Evolutionary conservation across 23 red algal species (phyloP).

Genomic region (Cyanidium caldarium): DNA sequence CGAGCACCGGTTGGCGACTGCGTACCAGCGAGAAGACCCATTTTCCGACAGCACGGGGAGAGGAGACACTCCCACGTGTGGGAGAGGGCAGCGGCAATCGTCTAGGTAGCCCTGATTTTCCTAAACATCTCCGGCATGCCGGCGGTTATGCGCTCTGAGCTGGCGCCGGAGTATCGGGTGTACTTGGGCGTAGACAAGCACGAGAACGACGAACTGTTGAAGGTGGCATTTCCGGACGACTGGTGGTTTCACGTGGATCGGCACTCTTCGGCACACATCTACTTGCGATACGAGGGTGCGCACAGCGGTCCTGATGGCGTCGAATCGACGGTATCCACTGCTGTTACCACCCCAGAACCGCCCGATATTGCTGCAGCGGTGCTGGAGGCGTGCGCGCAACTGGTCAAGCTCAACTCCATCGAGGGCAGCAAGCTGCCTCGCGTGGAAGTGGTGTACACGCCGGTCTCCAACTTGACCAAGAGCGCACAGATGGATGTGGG

Average conservation of each 20-base stretch:
- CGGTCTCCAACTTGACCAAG: not conserved
- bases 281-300: not conserved
- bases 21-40: no score
- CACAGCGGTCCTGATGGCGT: no score
- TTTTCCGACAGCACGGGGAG: no score
- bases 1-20: no score
- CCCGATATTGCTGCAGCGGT: not conserved
- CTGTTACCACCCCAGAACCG: not conserved
- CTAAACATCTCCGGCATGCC: no score
- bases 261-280: conserved; percentile 4
- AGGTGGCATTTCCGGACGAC: not conserved
- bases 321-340: no score
- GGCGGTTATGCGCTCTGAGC: not conserved
- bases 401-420: conserved; percentile 1
- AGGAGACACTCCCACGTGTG: no score
- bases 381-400: not conserved
- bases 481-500: not conserved
- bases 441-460: not conserved
- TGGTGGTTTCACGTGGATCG: conserved; percentile 2
- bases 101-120: no score
- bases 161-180: not conserved
- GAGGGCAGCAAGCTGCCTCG: not conserved
- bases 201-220: conserved; percentile 1
- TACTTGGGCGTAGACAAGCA: not conserved
- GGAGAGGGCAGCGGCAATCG: no score